Evolutionary conservation across 2,329 filamentous ascomycete species (phyloP).

Genomic region (Apiospora arundinis): DNA sequence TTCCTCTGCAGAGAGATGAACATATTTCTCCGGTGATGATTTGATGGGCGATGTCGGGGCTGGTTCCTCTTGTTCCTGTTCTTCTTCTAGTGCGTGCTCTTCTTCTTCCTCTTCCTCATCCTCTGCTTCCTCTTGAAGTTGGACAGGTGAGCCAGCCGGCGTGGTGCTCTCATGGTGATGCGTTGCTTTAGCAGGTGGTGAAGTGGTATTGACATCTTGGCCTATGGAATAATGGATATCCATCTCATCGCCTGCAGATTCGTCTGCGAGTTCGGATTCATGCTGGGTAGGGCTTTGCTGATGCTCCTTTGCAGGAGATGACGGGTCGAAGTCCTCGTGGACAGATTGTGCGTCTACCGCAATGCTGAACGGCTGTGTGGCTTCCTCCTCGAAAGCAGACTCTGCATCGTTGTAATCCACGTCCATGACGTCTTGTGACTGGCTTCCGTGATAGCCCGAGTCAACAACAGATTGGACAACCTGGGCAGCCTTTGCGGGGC

Average conservation of each 20-base stretch:
- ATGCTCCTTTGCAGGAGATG: conserved; percentile 25
- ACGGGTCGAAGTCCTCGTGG: background rate
- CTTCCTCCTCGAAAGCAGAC: conserved; percentile 28
- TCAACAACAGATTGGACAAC: conserved; percentile 53
- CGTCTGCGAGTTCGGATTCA: conserved; percentile 31
- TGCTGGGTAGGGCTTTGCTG: conserved; percentile 29
- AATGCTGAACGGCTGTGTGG: conserved; percentile 28
- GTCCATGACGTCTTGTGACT: conserved; percentile 60
- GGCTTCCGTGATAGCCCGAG: conserved; percentile 76
- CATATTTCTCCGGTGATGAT: conserved; percentile 22
- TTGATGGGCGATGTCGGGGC: background rate
- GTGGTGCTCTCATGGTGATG: conserved; percentile 40
- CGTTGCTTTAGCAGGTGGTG: conserved; percentile 28
- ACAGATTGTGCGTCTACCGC: conserved; percentile 5
- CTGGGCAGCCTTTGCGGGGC: conserved; percentile 35
- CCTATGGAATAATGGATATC: conserved; percentile 38
- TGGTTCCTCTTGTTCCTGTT: background rate
- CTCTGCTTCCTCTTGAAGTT: background rate
- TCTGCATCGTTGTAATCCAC: conserved; percentile 32
- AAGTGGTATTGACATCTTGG: conserved; percentile 29
- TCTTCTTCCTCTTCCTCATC: background rate
- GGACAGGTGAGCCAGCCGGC: conserved; percentile 38
- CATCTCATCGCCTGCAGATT: conserved; percentile 31
- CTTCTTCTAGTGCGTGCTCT: too few species aligned
- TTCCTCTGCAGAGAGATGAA: conserved; percentile 28